phyloP scores from a whole-genome alignment of 1,139 yeast genomes.

The Blastobotrys elegans region DNA sequence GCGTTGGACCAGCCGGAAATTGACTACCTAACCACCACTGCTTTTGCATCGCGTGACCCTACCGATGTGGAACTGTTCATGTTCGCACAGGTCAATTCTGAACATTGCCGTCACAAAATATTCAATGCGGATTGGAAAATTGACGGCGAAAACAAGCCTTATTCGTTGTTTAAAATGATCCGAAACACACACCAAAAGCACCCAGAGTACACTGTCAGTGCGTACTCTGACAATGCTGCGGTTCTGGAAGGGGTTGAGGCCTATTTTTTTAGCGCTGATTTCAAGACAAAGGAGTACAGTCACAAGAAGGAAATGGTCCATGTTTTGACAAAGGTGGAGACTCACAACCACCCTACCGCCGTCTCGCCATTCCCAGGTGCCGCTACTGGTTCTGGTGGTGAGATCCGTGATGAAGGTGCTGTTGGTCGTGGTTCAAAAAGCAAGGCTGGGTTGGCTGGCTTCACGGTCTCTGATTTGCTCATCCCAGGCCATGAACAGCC shows the following conservation, averaged over 20 bases:
- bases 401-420: conserved; percentile 99
- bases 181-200: conserved; percentile 82
- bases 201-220: conserved; percentile 83
- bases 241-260: conserved; percentile 75
- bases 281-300: conserved; percentile 65
- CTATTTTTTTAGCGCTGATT: conserved; percentile 76
- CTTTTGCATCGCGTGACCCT: conserved; percentile 89
- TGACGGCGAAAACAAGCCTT: conserved; percentile 70
- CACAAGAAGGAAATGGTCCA: conserved; percentile 75
- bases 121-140: conserved; percentile 99
- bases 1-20: conserved; percentile 94
- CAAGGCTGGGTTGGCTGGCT: conserved; percentile 94
- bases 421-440: conserved; percentile 98
- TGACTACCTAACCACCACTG: conserved; percentile 57
- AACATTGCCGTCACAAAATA: conserved; percentile 98
- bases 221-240: conserved; percentile 98
- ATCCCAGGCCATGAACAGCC: conserved; percentile 87
- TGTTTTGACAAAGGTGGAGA: conserved; percentile 91
- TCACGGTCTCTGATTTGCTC: conserved; percentile 81
- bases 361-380: conserved; percentile 99
- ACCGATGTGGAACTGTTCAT: conserved; percentile 97
- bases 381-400: conserved; percentile 99
- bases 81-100: conserved; percentile 99
- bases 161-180: conserved; percentile 88
- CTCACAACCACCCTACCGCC: conserved; percentile 99